Base-by-base conservation (phyloP, 1,139 yeast species). In the Magnusiomyces tetraspermus region DNA sequence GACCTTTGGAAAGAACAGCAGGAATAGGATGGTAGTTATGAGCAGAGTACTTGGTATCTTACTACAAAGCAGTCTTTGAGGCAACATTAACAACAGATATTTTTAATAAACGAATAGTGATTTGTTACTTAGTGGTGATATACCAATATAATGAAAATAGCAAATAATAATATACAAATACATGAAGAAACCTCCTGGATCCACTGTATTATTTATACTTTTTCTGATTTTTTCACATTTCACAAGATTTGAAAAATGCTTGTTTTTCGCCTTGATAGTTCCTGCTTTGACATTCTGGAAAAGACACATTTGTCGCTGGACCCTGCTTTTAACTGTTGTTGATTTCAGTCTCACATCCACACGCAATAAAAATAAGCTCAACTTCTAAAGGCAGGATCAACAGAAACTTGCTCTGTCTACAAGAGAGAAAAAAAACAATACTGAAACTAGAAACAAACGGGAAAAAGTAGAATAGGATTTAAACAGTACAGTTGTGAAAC, bases 11-110 rank as follows among this genome's bases (percentile, higher is more conserved):
- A 71, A 90, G 85, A 17, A 92, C 97, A 57, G 92, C 97, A 13
- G 98, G 97, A 60, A 90, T 74, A 53, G 98, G 97, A 70, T 89
- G 97, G 73, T 90, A 90, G 76, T 92, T 90, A 74, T 90, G 97
- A 26, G 97, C 98, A 49, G 96, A 88, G 73, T 85, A 88, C 58
- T 84, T 72, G 55, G 78, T 71, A 71, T 90, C 97, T 73, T 79
- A 82, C 53, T 79, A 74, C 59, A 74, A 74, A 47, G 96, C 85
- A 58, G 82, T 76, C 50, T 72, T 69, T 3, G 95, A 83, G 2
- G 92, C 79, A 52, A 83, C 71, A 60, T 48, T 51, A 26, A n/a
- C 46, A 19, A 46, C 8, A 15, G 50, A 28, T 52, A 53, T 53
- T 37, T 37, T 37, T 37, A 6, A n/a, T 19, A 8, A 11, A 19